Conservation (phyloP, 805 yeast genomes). For the Kazachstania bromeliacearum region DNA sequence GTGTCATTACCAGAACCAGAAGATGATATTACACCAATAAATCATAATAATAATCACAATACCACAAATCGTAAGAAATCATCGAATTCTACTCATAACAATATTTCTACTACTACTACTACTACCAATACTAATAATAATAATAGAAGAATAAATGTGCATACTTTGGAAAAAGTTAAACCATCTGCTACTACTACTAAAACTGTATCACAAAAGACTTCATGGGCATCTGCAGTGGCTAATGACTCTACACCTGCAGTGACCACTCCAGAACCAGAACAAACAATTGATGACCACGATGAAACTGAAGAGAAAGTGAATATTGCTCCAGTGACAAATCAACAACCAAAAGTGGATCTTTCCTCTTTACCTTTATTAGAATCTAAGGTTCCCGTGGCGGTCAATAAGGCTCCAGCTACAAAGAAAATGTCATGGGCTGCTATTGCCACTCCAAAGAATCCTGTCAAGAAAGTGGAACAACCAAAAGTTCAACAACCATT, state of each 20-base stretch:
- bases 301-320: conserved; percentile 7
- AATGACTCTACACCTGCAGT: conserved; percentile 21
- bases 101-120: conserved; percentile 3
- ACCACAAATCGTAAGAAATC: conserved; percentile 5
- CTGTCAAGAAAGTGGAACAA: not conserved
- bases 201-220: conserved; percentile 20
- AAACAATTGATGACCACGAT: conserved; percentile 21
- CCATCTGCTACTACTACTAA: conserved; percentile 11
- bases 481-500: conserved; percentile 11
- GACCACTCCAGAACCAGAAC: conserved; percentile 17
- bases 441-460: conserved; percentile 47
- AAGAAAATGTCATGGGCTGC: conserved; percentile 58
- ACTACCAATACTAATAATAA: conserved; percentile 3
- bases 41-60: not conserved
- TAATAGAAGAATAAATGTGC: conserved; percentile 7
- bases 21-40: not conserved
- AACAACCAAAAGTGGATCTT: too few species aligned
- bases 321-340: conserved; percentile 9
- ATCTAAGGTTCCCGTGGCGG: conserved; percentile 2
- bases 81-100: conserved; percentile 5
- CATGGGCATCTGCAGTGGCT: conserved; percentile 33
- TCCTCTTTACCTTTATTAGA: conserved; percentile 7
- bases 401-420: conserved; percentile 3
- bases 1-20: conserved; percentile 9
- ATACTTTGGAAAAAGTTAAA: too few species aligned